Percentiles rank a stretch among this genome's conserved stretches.
Conservation (phyloP, 2,329 filamentous ascomycete genomes). For the Truncatella angustata region DNA sequence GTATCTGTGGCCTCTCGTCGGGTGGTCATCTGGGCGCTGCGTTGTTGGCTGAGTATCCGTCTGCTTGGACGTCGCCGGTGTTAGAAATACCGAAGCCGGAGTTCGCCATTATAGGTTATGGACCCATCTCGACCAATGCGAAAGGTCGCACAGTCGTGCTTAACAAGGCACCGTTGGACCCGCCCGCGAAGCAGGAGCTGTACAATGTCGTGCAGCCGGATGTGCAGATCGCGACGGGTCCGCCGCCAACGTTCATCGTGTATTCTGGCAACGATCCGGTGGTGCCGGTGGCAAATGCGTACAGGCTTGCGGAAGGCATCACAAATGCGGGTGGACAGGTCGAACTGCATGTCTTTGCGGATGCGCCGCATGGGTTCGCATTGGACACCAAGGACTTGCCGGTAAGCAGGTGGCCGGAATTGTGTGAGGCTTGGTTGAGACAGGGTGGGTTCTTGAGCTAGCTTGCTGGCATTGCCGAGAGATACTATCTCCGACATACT, state of each 20-base stretch:
- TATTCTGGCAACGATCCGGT: constrained; percentile 18
- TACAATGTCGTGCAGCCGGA: constrained; percentile 20
- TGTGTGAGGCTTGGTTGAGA: constrained; percentile 17
- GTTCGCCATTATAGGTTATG: constrained; percentile 21
- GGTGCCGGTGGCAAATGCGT: constrained; percentile 20
- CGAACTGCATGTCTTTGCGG: constrained; percentile 19
- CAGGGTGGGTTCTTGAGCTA: constrained; percentile 11
- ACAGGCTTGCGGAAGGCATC: constrained; percentile 16
- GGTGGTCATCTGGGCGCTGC: constrained; percentile 20
- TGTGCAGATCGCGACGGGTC: constrained; percentile 13
- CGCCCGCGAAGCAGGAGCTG: constrained; percentile 20
- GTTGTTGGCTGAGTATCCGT: constrained; percentile 18
- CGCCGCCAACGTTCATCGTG: constrained; percentile 18
- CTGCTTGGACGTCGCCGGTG: constrained; percentile 11
- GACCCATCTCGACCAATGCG: constrained; percentile 22
- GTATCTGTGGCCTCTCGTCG: constrained; percentile 19
- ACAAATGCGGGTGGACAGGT: constrained; percentile 13
- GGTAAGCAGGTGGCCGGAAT: constrained; percentile 15
- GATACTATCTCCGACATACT: too few relatives aligned
- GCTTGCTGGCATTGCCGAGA: too few relatives aligned
- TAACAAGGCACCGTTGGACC: constrained; percentile 17
- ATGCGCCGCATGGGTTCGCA: constrained; percentile 19
- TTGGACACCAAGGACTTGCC: constrained; percentile 17
- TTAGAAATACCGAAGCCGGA: constrained; percentile 12
- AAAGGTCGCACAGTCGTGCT: constrained; percentile 17